A percentile compares a stretch with the other conserved stretches of the same genome.
These are phyloP conservation scores for Bipolaris zeicola DNA, from an alignment of 2,329 filamentous ascomycete genomes.

Conservation along the genomic window DNA sequence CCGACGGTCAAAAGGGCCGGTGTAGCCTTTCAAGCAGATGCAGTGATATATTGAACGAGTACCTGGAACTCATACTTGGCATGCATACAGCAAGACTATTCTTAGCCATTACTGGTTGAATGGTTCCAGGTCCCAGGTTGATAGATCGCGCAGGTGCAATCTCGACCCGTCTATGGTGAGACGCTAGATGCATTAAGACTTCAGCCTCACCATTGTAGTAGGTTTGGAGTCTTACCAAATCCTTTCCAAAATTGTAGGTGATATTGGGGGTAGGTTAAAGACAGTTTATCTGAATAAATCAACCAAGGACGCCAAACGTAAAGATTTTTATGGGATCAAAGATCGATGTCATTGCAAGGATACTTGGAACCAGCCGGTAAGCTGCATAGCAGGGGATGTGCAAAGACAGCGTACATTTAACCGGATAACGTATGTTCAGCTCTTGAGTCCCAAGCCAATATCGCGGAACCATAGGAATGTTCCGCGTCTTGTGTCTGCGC, in stretches of 20 bases:
- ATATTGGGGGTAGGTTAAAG: background rate
- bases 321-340: background rate
- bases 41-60: constrained; percentile 13
- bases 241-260: background rate
- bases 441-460: background rate
- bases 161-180: constrained; percentile 27
- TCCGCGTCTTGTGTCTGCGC: background rate
- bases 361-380: constrained; percentile 14
- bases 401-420: constrained; percentile 28
- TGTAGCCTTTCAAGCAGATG: constrained; percentile 1
- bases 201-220: constrained; percentile 28
- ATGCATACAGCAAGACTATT: constrained; percentile 10
- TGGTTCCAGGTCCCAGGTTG: constrained; percentile 14
- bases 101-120: constrained; percentile 8
- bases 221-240: background rate
- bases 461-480: background rate
- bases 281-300: background rate
- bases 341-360: background rate
- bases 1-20: constrained; percentile 5
- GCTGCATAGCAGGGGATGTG: constrained; percentile 13
- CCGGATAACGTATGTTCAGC: constrained; percentile 32
- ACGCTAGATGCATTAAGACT: constrained; percentile 17
- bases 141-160: constrained; percentile 20
- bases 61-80: background rate
- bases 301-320: background rate